Percentiles rank a stretch among this genome's conserved stretches.
Conservation (phyloP, 1,284 basidiomycete genomes). For the Rugosomyces carneus region DNA sequence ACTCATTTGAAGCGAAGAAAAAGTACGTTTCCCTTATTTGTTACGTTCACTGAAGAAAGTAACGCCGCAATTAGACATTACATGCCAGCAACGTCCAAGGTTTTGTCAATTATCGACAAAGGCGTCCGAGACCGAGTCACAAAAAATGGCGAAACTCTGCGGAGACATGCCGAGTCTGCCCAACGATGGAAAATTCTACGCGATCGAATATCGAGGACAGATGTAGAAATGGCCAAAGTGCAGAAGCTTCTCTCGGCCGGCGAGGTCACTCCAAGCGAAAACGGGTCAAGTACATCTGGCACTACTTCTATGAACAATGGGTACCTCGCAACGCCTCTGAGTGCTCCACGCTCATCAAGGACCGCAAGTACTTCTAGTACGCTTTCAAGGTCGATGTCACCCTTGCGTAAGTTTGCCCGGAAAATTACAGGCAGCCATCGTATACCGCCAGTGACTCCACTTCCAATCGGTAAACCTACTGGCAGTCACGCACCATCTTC, state of each 20-base stretch:
- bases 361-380: slow-evolving; percentile 45
- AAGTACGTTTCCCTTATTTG: slow-evolving; percentile 40
- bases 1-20: slow-evolving; percentile 81
- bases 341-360: slow-evolving; percentile 36
- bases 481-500: slow-evolving; percentile 41
- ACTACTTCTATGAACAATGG: slow-evolving; percentile 44
- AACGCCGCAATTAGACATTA: slow-evolving; percentile 61
- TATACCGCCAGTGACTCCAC: slow-evolving; percentile 44
- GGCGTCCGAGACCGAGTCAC: slow-evolving; percentile 86
- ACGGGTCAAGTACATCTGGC: slow-evolving; percentile 60
- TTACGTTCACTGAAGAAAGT: slow-evolving; percentile 13
- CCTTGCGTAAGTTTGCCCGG: slow-evolving; percentile 67
- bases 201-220: slow-evolving; percentile 71
- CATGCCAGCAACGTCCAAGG: slow-evolving; percentile 87
- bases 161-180: slow-evolving; percentile 81
- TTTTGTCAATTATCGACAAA: slow-evolving; percentile 89
- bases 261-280: slow-evolving; percentile 57
- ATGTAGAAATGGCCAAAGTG: slow-evolving; percentile 74
- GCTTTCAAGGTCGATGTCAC: slow-evolving; percentile 69
- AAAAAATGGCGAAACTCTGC: slow-evolving; percentile 90
- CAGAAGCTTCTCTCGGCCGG: slow-evolving; percentile 52
- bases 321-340: slow-evolving; percentile 60
- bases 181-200: slow-evolving; percentile 76
- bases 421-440: slow-evolving; percentile 47
- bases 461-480: slow-evolving; percentile 34